Conservation (phyloP, 345 rosid species). For the Atalantia buxifolia region DNA sequence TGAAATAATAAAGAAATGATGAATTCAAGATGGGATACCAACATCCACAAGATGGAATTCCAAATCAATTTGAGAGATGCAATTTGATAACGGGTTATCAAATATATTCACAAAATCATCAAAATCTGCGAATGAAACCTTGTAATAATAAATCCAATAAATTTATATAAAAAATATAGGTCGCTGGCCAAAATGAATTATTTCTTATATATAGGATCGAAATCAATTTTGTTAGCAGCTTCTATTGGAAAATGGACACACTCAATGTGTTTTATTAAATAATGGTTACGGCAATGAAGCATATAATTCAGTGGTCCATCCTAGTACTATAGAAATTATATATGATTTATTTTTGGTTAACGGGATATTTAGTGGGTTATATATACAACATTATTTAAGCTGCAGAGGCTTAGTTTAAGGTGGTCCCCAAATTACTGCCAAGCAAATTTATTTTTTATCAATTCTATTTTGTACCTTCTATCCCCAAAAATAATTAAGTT, state of each 20-base stretch:
- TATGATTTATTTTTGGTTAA: slow-evolving; percentile 9
- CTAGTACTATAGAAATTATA: background rate
- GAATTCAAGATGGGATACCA: background rate
- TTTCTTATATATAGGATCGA: background rate
- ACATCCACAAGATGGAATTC: background rate
- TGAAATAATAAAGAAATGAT: no score
- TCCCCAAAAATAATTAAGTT: background rate
- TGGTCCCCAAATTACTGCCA: slow-evolving; percentile 18
- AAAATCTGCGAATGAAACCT: background rate
- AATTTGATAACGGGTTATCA: background rate
- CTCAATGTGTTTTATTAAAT: no score
- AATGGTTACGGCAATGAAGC: background rate
- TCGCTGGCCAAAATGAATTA: background rate
- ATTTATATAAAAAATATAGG: background rate
- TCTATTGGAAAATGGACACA: background rate
- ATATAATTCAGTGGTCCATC: slow-evolving; percentile 23
- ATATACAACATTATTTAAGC: background rate
- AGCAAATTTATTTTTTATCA: background rate
- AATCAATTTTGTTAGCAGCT: background rate
- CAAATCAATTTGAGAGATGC: background rate
- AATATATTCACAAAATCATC: background rate
- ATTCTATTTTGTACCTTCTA: background rate
- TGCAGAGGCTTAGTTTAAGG: slow-evolving; percentile 6
- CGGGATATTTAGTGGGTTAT: background rate
- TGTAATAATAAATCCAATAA: background rate